Percentiles rank a stretch among this genome's conserved stretches.
Evolutionary conservation across 345 rosid genomes (phyloP).

Genomic region (Pugionium dolabratum): DNA sequence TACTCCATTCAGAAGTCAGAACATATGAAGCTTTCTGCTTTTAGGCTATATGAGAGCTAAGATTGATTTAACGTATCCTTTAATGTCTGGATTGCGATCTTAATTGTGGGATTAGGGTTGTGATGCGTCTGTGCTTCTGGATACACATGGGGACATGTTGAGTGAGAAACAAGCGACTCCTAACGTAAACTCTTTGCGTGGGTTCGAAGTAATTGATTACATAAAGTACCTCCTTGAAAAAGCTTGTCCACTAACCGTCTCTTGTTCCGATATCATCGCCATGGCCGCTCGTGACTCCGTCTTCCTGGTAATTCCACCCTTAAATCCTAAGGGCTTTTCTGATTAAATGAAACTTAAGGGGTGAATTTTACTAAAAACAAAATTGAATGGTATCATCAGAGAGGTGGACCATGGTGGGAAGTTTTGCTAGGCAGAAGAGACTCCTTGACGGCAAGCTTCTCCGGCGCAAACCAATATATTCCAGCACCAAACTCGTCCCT

Average conservation of each 20-base stretch:
- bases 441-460: slow-evolving; percentile 39
- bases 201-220: slow-evolving; percentile 71
- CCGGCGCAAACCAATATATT: background rate
- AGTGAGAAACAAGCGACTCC: slow-evolving; percentile 81
- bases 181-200: slow-evolving; percentile 61
- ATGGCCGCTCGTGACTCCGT: slow-evolving; percentile 81
- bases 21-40: no score
- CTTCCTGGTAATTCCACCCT: slow-evolving; percentile 31
- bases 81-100: background rate
- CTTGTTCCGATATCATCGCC: slow-evolving; percentile 77
- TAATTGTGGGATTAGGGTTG: slow-evolving; percentile 51
- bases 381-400: slow-evolving; percentile 40
- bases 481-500: slow-evolving; percentile 26
- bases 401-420: slow-evolving; percentile 78
- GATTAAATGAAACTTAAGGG: background rate
- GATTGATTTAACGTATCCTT: background rate
- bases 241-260: slow-evolving; percentile 72
- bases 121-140: slow-evolving; percentile 70
- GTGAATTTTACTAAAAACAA: background rate
- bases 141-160: slow-evolving; percentile 55
- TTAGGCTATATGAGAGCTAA: background rate
- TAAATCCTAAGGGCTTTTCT: background rate
- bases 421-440: slow-evolving; percentile 72
- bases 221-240: slow-evolving; percentile 70
- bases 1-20: no score